Conservation (phyloP, 345 rosid genomes). For the Microthlaspi erraticum region DNA sequence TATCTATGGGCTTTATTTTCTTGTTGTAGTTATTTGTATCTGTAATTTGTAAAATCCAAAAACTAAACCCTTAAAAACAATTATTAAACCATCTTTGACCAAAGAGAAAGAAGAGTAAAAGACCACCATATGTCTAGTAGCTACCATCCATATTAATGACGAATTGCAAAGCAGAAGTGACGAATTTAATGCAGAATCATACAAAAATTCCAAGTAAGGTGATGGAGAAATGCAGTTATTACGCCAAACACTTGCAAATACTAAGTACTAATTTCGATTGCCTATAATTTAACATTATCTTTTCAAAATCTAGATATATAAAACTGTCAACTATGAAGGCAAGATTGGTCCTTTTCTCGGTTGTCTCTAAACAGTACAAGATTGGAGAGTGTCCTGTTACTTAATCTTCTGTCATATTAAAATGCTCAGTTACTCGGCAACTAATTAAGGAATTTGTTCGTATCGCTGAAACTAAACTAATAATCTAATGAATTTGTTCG, state of each 20-base stretch:
- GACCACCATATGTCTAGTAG: neutral
- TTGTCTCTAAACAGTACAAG: neutral
- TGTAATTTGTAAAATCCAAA: too few species aligned
- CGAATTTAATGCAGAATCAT: conserved; percentile 16
- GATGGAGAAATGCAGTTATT: conserved; percentile 11
- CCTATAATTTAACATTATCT: neutral
- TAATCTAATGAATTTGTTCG: too few species aligned
- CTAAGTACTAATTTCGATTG: neutral
- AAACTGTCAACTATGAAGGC: neutral
- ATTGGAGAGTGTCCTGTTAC: conserved; percentile 2
- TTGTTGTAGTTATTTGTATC: too few species aligned
- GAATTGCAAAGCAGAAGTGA: neutral
- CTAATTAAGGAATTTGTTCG: neutral
- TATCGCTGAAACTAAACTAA: neutral
- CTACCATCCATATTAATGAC: neutral
- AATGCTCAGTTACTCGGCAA: conserved; percentile 1
- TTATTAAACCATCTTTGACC: too few species aligned
- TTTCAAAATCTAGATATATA: neutral
- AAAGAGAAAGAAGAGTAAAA: neutral
- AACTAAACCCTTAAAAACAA: too few species aligned
- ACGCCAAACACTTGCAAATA: conserved; percentile 20
- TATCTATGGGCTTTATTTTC: too few species aligned
- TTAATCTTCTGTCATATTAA: neutral
- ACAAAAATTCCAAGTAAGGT: conserved; percentile 7
- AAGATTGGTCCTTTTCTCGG: neutral